phyloP scores from a whole-genome alignment of 495 filamentous ascomycete species.

The Parathielavia hyrcaniae region DNA sequence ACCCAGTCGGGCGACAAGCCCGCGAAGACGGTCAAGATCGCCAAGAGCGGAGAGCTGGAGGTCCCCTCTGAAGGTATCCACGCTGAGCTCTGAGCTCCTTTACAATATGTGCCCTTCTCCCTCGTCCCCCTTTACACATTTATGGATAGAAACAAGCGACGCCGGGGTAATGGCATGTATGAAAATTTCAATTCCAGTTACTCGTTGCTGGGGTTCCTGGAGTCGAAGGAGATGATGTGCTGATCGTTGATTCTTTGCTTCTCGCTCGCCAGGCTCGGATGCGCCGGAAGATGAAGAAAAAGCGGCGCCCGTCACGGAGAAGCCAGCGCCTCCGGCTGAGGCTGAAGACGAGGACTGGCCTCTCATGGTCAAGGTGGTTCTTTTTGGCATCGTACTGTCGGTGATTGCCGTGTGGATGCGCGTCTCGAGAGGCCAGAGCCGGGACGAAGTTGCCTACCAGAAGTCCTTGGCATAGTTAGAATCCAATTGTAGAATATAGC shows the following conservation, averaged over 20 bases:
- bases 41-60: constrained; percentile 86
- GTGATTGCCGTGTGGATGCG: constrained; percentile 35
- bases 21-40: constrained; percentile 70
- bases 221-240: constrained; percentile 13
- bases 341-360: constrained; percentile 30
- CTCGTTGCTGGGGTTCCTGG: background rate
- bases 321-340: constrained; percentile 10
- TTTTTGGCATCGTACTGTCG: constrained; percentile 37
- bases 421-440: constrained; percentile 14
- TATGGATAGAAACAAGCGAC: constrained; percentile 14
- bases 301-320: background rate
- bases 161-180: constrained; percentile 1
- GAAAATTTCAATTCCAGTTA: background rate
- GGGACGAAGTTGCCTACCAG: constrained; percentile 13
- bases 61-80: constrained; percentile 96
- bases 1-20: constrained; percentile 71
- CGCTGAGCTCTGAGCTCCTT: constrained; percentile 70
- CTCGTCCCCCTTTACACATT: background rate
- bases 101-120: constrained; percentile 11
- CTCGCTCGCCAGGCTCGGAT: constrained; percentile 11
- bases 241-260: constrained; percentile 13
- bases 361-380: constrained; percentile 33
- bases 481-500: background rate
- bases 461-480: constrained; percentile 13
- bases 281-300: constrained; percentile 3